Percentiles rank a stretch among this genome's conserved stretches.
Conservation (phyloP, 768 basidiomycete species). For the Tubosaeta sp. region DNA sequence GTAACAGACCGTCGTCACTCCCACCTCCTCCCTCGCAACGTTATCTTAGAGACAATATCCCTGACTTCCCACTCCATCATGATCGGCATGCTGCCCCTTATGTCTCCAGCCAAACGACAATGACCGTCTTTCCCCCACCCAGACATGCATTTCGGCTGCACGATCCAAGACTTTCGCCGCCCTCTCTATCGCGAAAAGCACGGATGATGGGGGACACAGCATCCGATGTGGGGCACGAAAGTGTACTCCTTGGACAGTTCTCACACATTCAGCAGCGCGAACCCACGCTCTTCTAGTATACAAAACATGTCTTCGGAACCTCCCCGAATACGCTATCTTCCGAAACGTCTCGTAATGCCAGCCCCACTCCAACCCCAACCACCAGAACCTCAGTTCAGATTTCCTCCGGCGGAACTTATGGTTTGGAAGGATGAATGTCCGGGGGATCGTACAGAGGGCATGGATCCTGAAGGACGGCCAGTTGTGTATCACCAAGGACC, state of each 20-base stretch:
- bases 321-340: slow-evolving; percentile 38
- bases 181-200: slow-evolving; percentile 2
- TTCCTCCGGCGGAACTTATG: slow-evolving; percentile 2
- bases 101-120: slow-evolving; percentile 10
- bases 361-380: slow-evolving; percentile 49
- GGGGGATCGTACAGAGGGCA: slow-evolving; percentile 4
- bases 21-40: slow-evolving; percentile 14
- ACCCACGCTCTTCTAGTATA: slow-evolving; percentile 2
- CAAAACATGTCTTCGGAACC: slow-evolving; percentile 11
- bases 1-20: slow-evolving; percentile 2
- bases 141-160: slow-evolving; percentile 14
- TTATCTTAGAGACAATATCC: slow-evolving; percentile 8
- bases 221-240: slow-evolving; percentile 7
- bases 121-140: slow-evolving; percentile 20
- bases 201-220: slow-evolving; percentile 1
- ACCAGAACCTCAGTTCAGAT: slow-evolving; percentile 13
- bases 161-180: slow-evolving; percentile 6
- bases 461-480: slow-evolving; percentile 6
- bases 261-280: neutral
- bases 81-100: slow-evolving; percentile 12
- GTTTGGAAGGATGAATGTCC: slow-evolving; percentile 4
- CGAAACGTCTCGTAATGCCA: slow-evolving; percentile 72
- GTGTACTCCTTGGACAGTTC: slow-evolving; percentile 9
- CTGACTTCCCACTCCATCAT: slow-evolving; percentile 6
- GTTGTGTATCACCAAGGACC: slow-evolving; percentile 12